Evolutionary conservation across 2,329 filamentous ascomycete species (phyloP).

Genomic region (Cladobotryum mycophilum): DNA sequence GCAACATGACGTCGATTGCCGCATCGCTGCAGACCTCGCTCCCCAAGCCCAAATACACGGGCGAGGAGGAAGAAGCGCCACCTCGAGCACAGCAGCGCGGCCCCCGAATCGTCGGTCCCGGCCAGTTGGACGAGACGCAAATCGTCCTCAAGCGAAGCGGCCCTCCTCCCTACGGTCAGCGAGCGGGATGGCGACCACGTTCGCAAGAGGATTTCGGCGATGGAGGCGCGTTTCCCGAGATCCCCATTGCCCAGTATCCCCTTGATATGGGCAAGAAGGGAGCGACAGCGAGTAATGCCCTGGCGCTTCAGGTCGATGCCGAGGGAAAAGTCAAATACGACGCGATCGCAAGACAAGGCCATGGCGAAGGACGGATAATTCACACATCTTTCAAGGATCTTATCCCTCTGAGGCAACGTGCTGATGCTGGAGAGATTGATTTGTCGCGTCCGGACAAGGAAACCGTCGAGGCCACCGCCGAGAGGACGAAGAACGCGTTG

Average conservation of each 20-base stretch:
- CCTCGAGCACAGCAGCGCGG: conserved; percentile 67
- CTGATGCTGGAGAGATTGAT: conserved; percentile 86
- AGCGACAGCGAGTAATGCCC: conserved; percentile 68
- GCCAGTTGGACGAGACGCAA: conserved; percentile 77
- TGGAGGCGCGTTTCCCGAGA: conserved; percentile 92
- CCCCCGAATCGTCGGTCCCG: conserved; percentile 73
- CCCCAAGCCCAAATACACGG: conserved; percentile 85
- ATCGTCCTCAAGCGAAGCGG: conserved; percentile 77
- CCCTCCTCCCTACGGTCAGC: conserved; percentile 81
- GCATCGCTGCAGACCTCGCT: conserved; percentile 71
- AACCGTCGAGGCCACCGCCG: conserved; percentile 74
- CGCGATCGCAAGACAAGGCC: conserved; percentile 85
- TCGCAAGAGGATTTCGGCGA: conserved; percentile 88
- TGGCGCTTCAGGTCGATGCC: conserved; percentile 85
- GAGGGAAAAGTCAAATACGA: conserved; percentile 96
- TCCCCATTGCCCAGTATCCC: conserved; percentile 90
- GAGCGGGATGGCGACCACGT: conserved; percentile 85
- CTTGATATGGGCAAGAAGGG: conserved; percentile 88
- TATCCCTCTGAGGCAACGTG: conserved; percentile 87
- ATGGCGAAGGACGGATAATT: conserved; percentile 75
- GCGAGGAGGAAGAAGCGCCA: conserved; percentile 77
- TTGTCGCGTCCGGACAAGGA: conserved; percentile 79
- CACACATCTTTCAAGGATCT: conserved; percentile 96
- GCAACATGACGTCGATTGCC: conserved; percentile 58
- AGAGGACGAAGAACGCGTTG: conserved; percentile 82